phyloP scores from a whole-genome alignment of 805 yeast species.

The Yamadazyma kitorensis region DNA sequence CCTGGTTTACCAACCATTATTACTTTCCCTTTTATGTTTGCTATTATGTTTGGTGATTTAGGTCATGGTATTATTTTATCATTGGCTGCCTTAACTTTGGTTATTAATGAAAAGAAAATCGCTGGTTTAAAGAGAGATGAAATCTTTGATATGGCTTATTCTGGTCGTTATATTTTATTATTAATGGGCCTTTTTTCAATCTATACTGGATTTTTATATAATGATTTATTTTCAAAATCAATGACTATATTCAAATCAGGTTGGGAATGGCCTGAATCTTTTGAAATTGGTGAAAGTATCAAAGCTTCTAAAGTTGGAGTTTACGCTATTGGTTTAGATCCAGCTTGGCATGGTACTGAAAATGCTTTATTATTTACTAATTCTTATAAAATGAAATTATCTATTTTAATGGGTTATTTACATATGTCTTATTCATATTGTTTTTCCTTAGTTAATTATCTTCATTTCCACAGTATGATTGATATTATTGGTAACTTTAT shows the following conservation, averaged over 20 bases:
- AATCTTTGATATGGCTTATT: constrained; percentile 92
- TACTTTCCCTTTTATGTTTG: constrained; percentile 98
- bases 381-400: constrained; percentile 95
- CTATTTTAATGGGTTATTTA: constrained; percentile 87
- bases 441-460: constrained; percentile 80
- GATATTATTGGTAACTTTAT: constrained; percentile 91
- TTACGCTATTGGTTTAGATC: constrained; percentile 86
- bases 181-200: constrained; percentile 94
- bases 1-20: constrained; percentile 94
- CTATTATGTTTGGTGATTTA: constrained; percentile 97
- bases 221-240: constrained; percentile 89
- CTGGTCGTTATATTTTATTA: constrained; percentile 86
- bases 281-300: constrained; percentile 66
- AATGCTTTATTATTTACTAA: constrained; percentile 86
- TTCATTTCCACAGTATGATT: constrained; percentile 63
- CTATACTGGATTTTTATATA: constrained; percentile 92
- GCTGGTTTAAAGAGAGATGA: constrained; percentile 78
- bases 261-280: constrained; percentile 87
- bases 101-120: constrained; percentile 70
- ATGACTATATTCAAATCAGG: constrained; percentile 86
- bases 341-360: constrained; percentile 97
- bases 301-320: constrained; percentile 65
- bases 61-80: constrained; percentile 92
- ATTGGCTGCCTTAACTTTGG: constrained; percentile 67
- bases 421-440: constrained; percentile 91